Conservation (phyloP, 352 stramenopile species). For the Phytophthora litchii region DNA sequence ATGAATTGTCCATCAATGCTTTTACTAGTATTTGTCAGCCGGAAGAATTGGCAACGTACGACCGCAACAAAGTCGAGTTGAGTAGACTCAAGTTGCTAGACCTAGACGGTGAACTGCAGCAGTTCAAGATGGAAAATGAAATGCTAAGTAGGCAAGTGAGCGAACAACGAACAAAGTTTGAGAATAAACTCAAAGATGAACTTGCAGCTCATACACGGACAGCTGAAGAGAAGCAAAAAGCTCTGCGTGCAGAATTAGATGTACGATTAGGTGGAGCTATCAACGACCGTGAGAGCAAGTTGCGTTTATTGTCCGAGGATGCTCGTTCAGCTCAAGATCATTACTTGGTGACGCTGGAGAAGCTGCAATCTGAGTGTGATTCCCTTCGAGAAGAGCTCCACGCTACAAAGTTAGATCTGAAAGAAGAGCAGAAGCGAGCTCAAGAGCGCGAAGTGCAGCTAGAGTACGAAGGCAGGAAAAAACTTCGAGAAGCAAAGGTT, state of each 20-base stretch:
- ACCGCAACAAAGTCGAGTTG: slow-evolving; percentile 60
- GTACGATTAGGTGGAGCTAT: slow-evolving; percentile 28
- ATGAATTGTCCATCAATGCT: slow-evolving; percentile 20
- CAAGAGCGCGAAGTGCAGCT: slow-evolving; percentile 45
- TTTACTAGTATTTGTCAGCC: slow-evolving; percentile 50
- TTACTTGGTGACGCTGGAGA: slow-evolving; percentile 57
- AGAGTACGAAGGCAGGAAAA: slow-evolving; percentile 25
- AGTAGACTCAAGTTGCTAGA: slow-evolving; percentile 60
- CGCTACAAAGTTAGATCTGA: slow-evolving; percentile 30
- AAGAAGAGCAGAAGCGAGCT: slow-evolving; percentile 45
- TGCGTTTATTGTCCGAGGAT: slow-evolving; percentile 42
- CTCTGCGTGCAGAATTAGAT: slow-evolving; percentile 42
- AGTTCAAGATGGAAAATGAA: slow-evolving; percentile 77
- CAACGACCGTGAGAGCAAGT: slow-evolving; percentile 35
- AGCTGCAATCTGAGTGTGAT: slow-evolving; percentile 51
- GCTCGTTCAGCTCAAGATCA: slow-evolving; percentile 59
- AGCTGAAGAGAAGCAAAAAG: slow-evolving; percentile 33
- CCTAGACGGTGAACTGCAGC: slow-evolving; percentile 64
- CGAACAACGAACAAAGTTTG: slow-evolving; percentile 53
- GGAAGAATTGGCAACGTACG: slow-evolving; percentile 64
- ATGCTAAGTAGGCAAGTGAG: slow-evolving; percentile 56
- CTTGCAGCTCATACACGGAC: slow-evolving; percentile 20
- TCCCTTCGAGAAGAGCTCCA: slow-evolving; percentile 38
- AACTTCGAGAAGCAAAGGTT: slow-evolving; percentile 20
- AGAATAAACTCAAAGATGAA: slow-evolving; percentile 41